Conservation (phyloP, 495 filamentous ascomycete species). For the Podospora tetraspora region DNA sequence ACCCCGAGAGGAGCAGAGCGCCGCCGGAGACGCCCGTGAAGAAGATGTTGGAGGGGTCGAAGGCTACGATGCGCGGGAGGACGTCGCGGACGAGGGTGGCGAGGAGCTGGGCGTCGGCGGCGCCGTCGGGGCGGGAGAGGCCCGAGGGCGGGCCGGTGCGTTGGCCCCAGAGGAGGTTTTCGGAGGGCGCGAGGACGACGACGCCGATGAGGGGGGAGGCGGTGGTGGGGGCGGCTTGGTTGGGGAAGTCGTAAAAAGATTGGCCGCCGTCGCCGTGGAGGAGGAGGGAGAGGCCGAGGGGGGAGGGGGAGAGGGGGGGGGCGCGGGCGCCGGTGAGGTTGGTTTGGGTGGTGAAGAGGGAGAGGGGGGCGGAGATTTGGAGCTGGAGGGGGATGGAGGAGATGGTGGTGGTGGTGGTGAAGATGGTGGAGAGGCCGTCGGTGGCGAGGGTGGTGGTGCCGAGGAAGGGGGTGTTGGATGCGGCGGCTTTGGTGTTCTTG, state of each 20-base stretch:
- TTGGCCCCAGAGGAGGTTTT: slow-evolving; percentile 50
- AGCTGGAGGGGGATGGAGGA: slow-evolving; percentile 38
- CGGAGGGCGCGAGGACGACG: slow-evolving; percentile 42
- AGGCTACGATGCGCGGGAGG: slow-evolving; percentile 42
- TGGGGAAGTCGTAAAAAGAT: slow-evolving; percentile 53
- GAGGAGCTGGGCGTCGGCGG: slow-evolving; percentile 44
- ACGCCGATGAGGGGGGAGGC: slow-evolving; percentile 37
- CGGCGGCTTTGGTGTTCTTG: not conserved
- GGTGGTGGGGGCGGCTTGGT: slow-evolving; percentile 43
- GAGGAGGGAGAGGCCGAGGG: slow-evolving; percentile 43
- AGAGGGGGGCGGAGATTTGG: slow-evolving; percentile 42
- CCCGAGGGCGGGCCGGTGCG: slow-evolving; percentile 42
- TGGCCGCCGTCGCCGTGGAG: slow-evolving; percentile 52
- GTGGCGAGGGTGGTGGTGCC: not conserved
- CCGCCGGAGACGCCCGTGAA: slow-evolving; percentile 48
- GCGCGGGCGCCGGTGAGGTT: slow-evolving; percentile 35
- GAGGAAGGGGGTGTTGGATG: not conserved
- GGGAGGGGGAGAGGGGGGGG: slow-evolving; percentile 26
- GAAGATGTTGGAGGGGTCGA: slow-evolving; percentile 38
- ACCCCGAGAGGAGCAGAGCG: slow-evolving; percentile 40
- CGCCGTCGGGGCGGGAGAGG: slow-evolving; percentile 45
- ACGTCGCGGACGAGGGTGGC: slow-evolving; percentile 36
- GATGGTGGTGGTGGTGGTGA: not conserved
- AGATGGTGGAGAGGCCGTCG: not conserved
- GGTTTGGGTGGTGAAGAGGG: slow-evolving; percentile 39